Conservation (phyloP, 768 basidiomycete genomes). For the Thelephora ganbajun region DNA sequence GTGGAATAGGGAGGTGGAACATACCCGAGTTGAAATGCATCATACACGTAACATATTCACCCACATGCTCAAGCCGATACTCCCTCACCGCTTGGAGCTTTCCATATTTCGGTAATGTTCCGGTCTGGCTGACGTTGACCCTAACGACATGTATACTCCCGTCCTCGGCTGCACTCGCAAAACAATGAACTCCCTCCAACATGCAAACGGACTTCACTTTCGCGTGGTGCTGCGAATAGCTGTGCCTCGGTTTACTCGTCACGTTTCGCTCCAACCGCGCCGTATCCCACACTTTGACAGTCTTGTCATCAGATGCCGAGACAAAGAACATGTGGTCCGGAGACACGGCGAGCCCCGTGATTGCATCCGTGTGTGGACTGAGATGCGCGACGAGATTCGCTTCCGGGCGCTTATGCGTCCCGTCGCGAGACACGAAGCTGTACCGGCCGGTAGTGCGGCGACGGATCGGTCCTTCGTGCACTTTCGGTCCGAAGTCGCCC, state of each 20-base stretch:
- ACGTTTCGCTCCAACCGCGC: conserved; percentile 90
- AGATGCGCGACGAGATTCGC: conserved; percentile 77
- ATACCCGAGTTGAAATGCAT: conserved; percentile 65
- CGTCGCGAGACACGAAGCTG: conserved; percentile 54
- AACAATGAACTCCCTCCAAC: conserved; percentile 79
- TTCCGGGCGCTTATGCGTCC: conserved; percentile 44
- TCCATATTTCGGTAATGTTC: conserved; percentile 68
- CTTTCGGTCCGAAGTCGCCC: conserved; percentile 82
- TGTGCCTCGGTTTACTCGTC: conserved; percentile 52
- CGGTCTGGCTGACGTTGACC: conserved; percentile 55
- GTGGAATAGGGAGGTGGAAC: not conserved
- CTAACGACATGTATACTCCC: conserved; percentile 77
- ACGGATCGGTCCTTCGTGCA: conserved; percentile 70
- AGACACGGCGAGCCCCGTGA: conserved; percentile 74
- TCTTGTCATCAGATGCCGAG: conserved; percentile 87
- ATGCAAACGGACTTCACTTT: conserved; percentile 58
- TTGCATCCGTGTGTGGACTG: conserved; percentile 63
- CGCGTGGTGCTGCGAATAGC: conserved; percentile 52
- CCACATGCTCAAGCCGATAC: conserved; percentile 53
- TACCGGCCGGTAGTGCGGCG: conserved; percentile 63
- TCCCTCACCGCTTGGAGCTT: conserved; percentile 75
- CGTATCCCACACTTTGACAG: conserved; percentile 86
- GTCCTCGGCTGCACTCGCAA: conserved; percentile 76
- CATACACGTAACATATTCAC: conserved; percentile 79
- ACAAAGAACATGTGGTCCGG: conserved; percentile 95